Percentiles rank a stretch among this genome's conserved stretches.
Evolutionary conservation across 1,139 yeast genomes (phyloP).

Genomic region (Protomyces pachydermus): DNA sequence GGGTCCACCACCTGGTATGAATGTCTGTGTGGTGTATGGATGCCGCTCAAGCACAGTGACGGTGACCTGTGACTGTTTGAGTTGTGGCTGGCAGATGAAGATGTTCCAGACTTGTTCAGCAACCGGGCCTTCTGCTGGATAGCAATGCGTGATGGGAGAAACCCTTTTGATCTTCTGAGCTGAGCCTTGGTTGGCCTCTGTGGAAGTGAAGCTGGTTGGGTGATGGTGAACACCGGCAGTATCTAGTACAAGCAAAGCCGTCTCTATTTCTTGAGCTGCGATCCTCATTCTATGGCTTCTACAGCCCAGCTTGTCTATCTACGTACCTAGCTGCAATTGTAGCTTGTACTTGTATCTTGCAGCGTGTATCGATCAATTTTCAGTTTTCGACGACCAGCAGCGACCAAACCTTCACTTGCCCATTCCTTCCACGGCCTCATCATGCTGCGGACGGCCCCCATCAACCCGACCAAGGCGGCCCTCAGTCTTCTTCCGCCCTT

Average conservation of each 20-base stretch:
- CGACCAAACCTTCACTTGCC: not conserved
- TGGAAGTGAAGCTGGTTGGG: not conserved
- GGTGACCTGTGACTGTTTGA: not conserved
- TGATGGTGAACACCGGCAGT: not conserved
- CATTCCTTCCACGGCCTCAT: not conserved
- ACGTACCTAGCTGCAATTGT: too few species aligned
- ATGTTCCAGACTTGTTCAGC: conserved; percentile 25
- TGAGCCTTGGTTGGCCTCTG: conserved; percentile 11
- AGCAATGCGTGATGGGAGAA: not conserved
- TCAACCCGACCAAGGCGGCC: not conserved
- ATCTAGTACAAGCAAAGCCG: not conserved
- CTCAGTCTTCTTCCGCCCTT: not conserved
- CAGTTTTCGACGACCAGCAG: not conserved
- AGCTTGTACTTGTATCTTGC: too few species aligned
- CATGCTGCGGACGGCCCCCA: not conserved
- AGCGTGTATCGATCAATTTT: not conserved
- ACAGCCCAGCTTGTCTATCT: too few species aligned
- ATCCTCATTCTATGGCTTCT: not conserved
- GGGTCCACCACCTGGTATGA: conserved; percentile 75
- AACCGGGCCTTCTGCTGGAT: conserved; percentile 4
- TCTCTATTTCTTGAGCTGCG: not conserved
- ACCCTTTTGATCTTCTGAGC: conserved; percentile 17
- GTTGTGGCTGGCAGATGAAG: conserved; percentile 9
- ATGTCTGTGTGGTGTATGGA: conserved; percentile 85
- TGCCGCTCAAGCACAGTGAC: conserved; percentile 71